phyloP scores from a whole-genome alignment of 768 basidiomycete genomes.

The Amanita polypyramis region DNA sequence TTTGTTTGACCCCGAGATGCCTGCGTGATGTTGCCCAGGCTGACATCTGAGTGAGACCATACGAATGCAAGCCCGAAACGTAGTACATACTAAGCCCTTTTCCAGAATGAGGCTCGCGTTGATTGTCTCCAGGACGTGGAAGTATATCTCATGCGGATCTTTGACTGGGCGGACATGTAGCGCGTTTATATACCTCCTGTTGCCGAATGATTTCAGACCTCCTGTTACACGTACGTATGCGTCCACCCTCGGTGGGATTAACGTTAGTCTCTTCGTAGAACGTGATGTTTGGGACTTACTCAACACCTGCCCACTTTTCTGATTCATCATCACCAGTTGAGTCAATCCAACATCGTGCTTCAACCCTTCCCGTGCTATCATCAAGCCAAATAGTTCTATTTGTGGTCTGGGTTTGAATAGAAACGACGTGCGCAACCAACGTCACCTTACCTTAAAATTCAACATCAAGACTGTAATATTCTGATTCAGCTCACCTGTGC shows the following conservation, averaged over 20 bases:
- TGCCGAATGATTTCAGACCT: constrained; percentile 68
- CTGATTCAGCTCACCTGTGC: constrained; percentile 47
- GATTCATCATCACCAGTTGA: constrained; percentile 45
- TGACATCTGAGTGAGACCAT: constrained; percentile 10
- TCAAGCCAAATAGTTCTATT: constrained; percentile 74
- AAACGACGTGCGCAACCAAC: constrained; percentile 63
- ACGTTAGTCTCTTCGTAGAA: constrained; percentile 1
- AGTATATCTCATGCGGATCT: constrained; percentile 71
- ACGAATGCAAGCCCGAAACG: not conserved
- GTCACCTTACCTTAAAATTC: constrained; percentile 39
- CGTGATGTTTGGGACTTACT: constrained; percentile 17
- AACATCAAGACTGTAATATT: constrained; percentile 3
- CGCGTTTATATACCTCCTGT: constrained; percentile 75
- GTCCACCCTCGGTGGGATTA: constrained; percentile 41
- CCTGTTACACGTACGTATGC: constrained; percentile 77
- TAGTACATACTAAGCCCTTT: constrained; percentile 47
- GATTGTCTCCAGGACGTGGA: constrained; percentile 72
- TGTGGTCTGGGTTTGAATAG: constrained; percentile 62
- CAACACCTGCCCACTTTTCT: constrained; percentile 36
- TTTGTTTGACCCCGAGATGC: constrained; percentile 10
- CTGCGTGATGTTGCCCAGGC: constrained; percentile 19
- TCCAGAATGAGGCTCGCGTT: constrained; percentile 56
- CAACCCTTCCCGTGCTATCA: constrained; percentile 76
- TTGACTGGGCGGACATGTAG: constrained; percentile 57
- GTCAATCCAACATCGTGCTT: constrained; percentile 80